A percentile compares a stretch with the other conserved stretches of the same genome.
Evolutionary conservation across 768 basidiomycete species (phyloP).

Genomic region (Leccinum ochraceum): DNA sequence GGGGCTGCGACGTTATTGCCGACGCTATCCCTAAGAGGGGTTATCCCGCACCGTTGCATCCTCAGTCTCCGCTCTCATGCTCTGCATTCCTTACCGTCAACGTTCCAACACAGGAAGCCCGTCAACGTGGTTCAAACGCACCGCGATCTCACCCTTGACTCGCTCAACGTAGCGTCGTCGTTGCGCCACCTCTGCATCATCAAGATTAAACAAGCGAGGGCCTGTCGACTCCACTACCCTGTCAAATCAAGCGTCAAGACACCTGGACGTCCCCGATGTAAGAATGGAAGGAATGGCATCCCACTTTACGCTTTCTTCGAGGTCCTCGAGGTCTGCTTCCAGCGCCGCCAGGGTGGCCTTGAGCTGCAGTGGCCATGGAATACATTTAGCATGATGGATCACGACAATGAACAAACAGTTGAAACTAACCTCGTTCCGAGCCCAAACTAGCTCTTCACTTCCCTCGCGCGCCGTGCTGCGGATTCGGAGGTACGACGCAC

Average conservation of each 20-base stretch:
- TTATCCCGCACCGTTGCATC: slow-evolving; percentile 18
- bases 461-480: slow-evolving; percentile 70
- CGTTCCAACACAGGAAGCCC: slow-evolving; percentile 6
- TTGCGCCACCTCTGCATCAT: slow-evolving; percentile 71
- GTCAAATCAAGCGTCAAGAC: slow-evolving; percentile 12
- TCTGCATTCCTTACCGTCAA: slow-evolving; percentile 53
- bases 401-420: neutral
- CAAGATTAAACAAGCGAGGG: slow-evolving; percentile 81
- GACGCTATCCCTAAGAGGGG: neutral
- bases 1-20: neutral
- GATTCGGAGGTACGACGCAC: slow-evolving; percentile 77
- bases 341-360: slow-evolving; percentile 74
- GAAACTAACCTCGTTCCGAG: slow-evolving; percentile 65
- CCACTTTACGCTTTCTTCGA: slow-evolving; percentile 93
- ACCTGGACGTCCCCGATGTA: neutral
- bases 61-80: slow-evolving; percentile 68
- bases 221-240: slow-evolving; percentile 89
- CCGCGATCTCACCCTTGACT: slow-evolving; percentile 78
- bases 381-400: neutral
- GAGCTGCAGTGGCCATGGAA: slow-evolving; percentile 45
- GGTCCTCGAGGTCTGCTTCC: slow-evolving; percentile 86
- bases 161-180: slow-evolving; percentile 75
- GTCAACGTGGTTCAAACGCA: slow-evolving; percentile 39
- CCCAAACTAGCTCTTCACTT: slow-evolving; percentile 81
- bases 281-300: slow-evolving; percentile 18